A percentile compares a stretch with the other conserved stretches of the same genome.
Conservation (phyloP, 2,329 filamentous ascomycete species). For the Colletotrichum sp. region DNA sequence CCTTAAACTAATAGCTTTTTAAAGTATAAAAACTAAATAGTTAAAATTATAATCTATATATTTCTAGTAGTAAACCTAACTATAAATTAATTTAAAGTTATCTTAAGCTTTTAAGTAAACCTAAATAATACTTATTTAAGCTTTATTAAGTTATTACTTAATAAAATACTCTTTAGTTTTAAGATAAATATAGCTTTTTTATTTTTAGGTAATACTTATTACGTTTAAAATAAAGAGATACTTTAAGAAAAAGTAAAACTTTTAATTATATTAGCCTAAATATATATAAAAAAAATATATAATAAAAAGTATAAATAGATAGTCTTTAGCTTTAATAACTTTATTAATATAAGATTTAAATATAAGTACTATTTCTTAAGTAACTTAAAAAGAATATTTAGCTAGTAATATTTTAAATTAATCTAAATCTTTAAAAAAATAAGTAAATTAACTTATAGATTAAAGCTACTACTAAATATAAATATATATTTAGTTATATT, state of each 20-base stretch:
- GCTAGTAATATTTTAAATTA: too few relatives aligned
- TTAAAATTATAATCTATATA: neutral
- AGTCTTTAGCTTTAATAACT: neutral
- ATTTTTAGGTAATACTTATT: neutral
- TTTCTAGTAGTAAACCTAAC: neutral
- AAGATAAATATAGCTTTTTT: neutral
- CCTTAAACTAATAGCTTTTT: rapidly evolving
- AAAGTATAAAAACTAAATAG: neutral
- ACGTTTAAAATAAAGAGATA: neutral
- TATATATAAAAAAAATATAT: neutral
- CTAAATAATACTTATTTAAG: too few relatives aligned
- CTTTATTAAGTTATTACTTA: too few relatives aligned
- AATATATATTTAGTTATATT: neutral
- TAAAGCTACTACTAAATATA: neutral
- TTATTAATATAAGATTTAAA: neutral
- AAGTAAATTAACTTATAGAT: rapidly evolving
- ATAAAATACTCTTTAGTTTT: neutral
- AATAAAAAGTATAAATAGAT: neutral
- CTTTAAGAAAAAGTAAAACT: neutral
- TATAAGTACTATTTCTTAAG: too few relatives aligned
- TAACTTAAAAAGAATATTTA: too few relatives aligned
- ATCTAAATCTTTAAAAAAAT: too few relatives aligned
- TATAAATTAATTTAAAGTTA: neutral
- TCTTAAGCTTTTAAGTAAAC: neutral
- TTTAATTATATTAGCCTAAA: neutral